Percentiles rank a stretch among this genome's conserved stretches.
Evolutionary conservation across 2,329 filamentous ascomycete species (phyloP).

Genomic region (Aureobasidium pullulans): DNA sequence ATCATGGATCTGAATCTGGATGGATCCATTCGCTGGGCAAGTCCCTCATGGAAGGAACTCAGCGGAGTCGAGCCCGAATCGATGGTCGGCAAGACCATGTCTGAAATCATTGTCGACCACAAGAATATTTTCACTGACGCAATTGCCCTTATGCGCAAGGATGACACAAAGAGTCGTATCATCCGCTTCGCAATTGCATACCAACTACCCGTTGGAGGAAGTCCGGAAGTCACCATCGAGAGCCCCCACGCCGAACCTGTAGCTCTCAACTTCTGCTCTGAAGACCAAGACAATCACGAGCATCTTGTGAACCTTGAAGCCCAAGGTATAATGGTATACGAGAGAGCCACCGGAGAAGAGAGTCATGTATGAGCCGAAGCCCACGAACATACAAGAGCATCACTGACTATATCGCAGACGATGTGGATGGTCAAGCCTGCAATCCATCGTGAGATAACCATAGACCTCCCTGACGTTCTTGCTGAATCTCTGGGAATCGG

Average conservation of each 20-base stretch:
- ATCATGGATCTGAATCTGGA: conserved; percentile 91
- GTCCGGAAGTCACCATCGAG: neutral
- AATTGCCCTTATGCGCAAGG: conserved; percentile 80
- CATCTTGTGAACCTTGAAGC: conserved; percentile 76
- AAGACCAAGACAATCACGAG: conserved; percentile 25
- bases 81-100: conserved; percentile 69
- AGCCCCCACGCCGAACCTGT: neutral
- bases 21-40: conserved; percentile 89
- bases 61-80: conserved; percentile 70
- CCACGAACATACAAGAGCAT: conserved; percentile 21
- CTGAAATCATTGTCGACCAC: conserved; percentile 74
- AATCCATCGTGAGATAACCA: conserved; percentile 84
- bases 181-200: conserved; percentile 71
- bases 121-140: conserved; percentile 73
- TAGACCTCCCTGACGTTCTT: conserved; percentile 81
- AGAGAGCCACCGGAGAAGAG: conserved; percentile 74
- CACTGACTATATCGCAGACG: conserved; percentile 51
- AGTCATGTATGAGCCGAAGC: conserved; percentile 62
- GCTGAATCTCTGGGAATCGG: conserved; percentile 92
- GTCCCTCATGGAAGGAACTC: conserved; percentile 89
- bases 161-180: conserved; percentile 88
- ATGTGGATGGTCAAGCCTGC: conserved; percentile 99
- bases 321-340: conserved; percentile 97
- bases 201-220: neutral
- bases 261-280: conserved; percentile 20